Base-by-base conservation (phyloP, 169 alveolate genomes). In the Plasmodium gallinaceum region DNA sequence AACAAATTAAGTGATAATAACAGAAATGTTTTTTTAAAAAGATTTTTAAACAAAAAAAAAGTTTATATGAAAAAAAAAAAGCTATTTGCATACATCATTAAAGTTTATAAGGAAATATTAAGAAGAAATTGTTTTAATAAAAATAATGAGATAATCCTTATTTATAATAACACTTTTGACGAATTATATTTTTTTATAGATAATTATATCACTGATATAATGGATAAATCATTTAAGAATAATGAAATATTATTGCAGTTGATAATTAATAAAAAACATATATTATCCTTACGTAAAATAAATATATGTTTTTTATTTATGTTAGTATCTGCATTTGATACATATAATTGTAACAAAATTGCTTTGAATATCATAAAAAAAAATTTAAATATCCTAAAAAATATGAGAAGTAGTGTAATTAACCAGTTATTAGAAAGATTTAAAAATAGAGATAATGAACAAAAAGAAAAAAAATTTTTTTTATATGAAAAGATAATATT, bases 121-220 rank as follows among this genome's bases (percentile, higher is more conserved):
- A 66, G 45, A 54, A 68, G 45, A 1, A 46, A 54, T n/a, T 52
- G 24, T 24, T 0, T n/a, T 1, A 14, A 54, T 46, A 66, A 43
- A 52, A 12, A 8, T 14, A 71, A 32, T 46, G 74, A 80, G 5
- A 24, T 24, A 7, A 66, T 80, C 37, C 9, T 80, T 0, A 54
- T 80, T 12, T 80, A 80, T 18, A 80, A 80, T 48, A 16, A 80
- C 43, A 57, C 46, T 7, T 80, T 80, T 24, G 64, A 80, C 8
- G 74, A 80, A 43, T 52, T 80, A 20, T 14, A 57, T 14, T 10
- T 9, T 51, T 80, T 80, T 54, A 61, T 80, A n/a, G 2, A 32
- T 7, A 80, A 54, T 12, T 80, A 80, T 39, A 14, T 80, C 6
- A 5, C 60, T 10, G 72, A 80, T 43, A 8, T 66, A 42, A 20